A percentile compares a stretch with the other conserved stretches of the same genome.
phyloP scores from a whole-genome alignment of 1,139 yeast genomes.

The Suhomyces atakaporum region DNA sequence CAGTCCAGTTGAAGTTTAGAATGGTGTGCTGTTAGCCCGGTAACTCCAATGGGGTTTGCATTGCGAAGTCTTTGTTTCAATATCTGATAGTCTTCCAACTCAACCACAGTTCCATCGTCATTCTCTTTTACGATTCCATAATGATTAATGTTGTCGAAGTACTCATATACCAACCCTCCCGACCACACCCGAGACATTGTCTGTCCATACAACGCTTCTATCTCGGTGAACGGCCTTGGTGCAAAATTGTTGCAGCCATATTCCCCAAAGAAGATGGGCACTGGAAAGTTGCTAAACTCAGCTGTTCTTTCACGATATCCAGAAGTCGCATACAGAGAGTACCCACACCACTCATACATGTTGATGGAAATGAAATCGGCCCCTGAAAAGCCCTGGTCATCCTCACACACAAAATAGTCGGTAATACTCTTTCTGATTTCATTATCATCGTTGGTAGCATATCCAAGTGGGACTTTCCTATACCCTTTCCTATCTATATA shows the following conservation, averaged over 20 bases:
- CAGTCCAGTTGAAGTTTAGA: constrained; percentile 17
- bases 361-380: constrained; percentile 59
- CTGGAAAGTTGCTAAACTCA: constrained; percentile 47
- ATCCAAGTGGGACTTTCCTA: constrained; percentile 60
- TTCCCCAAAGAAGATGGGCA: constrained; percentile 64
- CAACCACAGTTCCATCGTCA: constrained; percentile 32
- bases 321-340: constrained; percentile 55
- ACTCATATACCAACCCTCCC: constrained; percentile 44
- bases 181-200: constrained; percentile 44
- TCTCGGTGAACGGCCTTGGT: constrained; percentile 60
- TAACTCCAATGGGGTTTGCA: constrained; percentile 33
- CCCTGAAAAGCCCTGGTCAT: constrained; percentile 22
- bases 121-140: constrained; percentile 37
- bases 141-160: constrained; percentile 37
- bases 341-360: constrained; percentile 72
- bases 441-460: constrained; percentile 61
- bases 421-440: constrained; percentile 49
- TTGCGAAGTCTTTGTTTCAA: constrained; percentile 34
- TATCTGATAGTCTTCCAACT: constrained; percentile 45
- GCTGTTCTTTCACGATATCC: constrained; percentile 58
- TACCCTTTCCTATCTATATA: constrained; percentile 46
- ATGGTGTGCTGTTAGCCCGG: constrained; percentile 8
- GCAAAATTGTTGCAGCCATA: constrained; percentile 57
- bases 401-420: constrained; percentile 51
- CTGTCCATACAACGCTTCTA: constrained; percentile 38